Percentiles rank a stretch among this genome's conserved stretches.
phyloP scores from a whole-genome alignment of 768 basidiomycete genomes.

The Naganishia friedmannii region DNA sequence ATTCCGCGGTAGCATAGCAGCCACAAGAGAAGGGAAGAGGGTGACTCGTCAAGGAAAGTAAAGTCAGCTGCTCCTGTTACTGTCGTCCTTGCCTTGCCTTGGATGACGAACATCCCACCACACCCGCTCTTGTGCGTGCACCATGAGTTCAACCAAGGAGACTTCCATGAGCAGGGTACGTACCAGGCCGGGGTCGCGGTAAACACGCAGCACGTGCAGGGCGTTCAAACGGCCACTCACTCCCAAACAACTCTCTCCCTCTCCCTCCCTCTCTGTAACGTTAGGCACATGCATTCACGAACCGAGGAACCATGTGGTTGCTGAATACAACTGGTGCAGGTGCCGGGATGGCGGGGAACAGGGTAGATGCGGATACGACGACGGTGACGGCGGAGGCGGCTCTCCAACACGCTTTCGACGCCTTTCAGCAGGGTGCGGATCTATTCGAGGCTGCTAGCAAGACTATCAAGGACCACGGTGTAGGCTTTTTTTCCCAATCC shows the following conservation, averaged over 20 bases:
- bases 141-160: constrained; percentile 7
- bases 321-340: constrained; percentile 5
- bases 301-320: background rate
- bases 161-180: constrained; percentile 14
- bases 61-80: too few relatives aligned
- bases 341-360: too few relatives aligned
- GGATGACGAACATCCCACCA: too few relatives aligned
- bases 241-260: too few relatives aligned
- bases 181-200: background rate
- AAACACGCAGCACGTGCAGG: too few relatives aligned
- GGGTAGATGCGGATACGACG: background rate
- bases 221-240: too few relatives aligned
- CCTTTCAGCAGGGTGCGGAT: constrained; percentile 79
- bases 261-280: too few relatives aligned
- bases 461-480: constrained; percentile 10
- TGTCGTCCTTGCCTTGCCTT: too few relatives aligned
- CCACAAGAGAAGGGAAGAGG: too few relatives aligned
- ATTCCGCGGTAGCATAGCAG: too few relatives aligned
- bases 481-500: background rate
- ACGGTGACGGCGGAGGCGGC: background rate
- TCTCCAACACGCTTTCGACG: constrained; percentile 58
- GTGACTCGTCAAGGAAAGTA: too few relatives aligned
- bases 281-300: constrained; percentile 3
- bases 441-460: constrained; percentile 61
- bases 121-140: background rate